Conservation (phyloP, 2,329 filamentous ascomycete genomes). For the Plenodomus lindquistii region DNA sequence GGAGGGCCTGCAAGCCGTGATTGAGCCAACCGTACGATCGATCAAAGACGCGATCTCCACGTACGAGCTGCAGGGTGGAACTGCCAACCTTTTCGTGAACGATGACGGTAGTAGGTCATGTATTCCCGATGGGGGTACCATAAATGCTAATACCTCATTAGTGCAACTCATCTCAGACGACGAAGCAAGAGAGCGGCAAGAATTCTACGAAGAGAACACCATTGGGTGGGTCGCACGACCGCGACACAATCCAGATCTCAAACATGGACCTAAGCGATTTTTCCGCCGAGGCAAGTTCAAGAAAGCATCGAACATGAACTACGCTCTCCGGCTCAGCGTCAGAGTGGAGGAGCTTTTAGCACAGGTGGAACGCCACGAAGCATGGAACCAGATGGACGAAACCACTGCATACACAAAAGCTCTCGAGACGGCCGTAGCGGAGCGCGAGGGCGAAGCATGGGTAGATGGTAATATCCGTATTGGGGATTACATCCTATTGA, state of each 20-base stretch:
- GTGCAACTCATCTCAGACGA: conserved; percentile 61
- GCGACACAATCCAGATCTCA: conserved; percentile 42
- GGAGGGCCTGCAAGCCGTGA: conserved; percentile 75
- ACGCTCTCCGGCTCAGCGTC: conserved; percentile 64
- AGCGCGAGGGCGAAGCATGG: conserved; percentile 68
- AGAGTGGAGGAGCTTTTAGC: conserved; percentile 64
- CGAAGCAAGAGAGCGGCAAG: conserved; percentile 49
- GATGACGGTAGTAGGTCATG: conserved; percentile 59
- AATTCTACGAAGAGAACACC: conserved; percentile 56
- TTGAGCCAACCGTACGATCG: conserved; percentile 75
- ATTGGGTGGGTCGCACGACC: conserved; percentile 56
- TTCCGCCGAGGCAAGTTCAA: conserved; percentile 43
- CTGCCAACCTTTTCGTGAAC: conserved; percentile 69
- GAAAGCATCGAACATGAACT: conserved; percentile 74
- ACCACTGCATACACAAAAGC: conserved; percentile 35
- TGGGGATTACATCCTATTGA: conserved; percentile 79
- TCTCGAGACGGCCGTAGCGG: conserved; percentile 67
- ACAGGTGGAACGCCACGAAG: conserved; percentile 21
- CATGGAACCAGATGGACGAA: conserved; percentile 41
- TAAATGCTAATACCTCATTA: no score
- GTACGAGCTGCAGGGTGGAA: conserved; percentile 62
- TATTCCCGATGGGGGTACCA: no score
- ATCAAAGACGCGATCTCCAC: conserved; percentile 68
- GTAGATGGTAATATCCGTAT: conserved; percentile 84
- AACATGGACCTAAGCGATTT: conserved; percentile 23